Base-by-base conservation (phyloP, 768 basidiomycete genomes). In the Mycena polygramma region DNA sequence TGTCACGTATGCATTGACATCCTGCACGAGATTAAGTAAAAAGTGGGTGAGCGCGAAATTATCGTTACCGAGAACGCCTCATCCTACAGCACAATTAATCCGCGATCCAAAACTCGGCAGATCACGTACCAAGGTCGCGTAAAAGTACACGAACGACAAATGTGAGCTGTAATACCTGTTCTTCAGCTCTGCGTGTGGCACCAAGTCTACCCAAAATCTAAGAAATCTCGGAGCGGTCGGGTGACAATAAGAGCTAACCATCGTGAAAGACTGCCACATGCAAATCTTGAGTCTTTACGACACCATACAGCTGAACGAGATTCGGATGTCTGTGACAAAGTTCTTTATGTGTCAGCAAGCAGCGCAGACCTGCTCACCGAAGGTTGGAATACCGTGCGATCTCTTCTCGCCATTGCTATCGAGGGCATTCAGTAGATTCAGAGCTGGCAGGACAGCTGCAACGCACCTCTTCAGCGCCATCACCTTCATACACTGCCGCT, bases 261-360 rank as follows among this genome's bases (percentile, higher is more conserved):
- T 45, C 57, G 57, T 58, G 57, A 17, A 58, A 58, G 15, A 58
- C 41, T 7, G 41, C 24, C 8, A 41, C 57, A 17, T 58, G 41
- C 15, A 58, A 2, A 24, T 24, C 41, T 10, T 22, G n/a, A 0
- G 39, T 41, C 14, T 41, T 7, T 10, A 14, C 39, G 2, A 43
- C 2, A 7, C 41, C 57, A 24, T 45, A 58, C 41, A 58, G 39
- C 8, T 58, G 57, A 2, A 45, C 2, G 22, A 57, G 6, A 41
- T 57, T 57, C 9, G 55, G 55, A 22, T 57, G 55, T 7, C 55
- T 57, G 37, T 13, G 17, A 37, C 26, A 53, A 17, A 13, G 20
- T 9, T 22, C 14, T 7, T 54, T 2, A 36, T 4, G 37, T 20
- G 36, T 15, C 53, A 20, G 17, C n/a, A 19, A 57, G 8, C 15